phyloP scores from a whole-genome alignment of 495 filamentous ascomycete genomes.

The Podospora pseudoanserina region DNA sequence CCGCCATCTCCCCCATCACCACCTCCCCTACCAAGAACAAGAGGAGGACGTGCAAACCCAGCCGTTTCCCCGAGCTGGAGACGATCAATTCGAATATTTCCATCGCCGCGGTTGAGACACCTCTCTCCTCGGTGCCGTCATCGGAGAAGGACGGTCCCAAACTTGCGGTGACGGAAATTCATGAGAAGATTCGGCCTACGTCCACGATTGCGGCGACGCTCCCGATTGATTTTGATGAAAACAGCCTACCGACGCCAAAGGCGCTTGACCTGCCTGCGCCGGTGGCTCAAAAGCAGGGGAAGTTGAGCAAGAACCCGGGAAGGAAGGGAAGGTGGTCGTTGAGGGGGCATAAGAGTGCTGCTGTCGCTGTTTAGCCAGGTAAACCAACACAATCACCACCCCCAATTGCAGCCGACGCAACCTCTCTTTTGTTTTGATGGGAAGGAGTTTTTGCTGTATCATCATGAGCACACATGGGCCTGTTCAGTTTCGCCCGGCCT shows the following conservation, averaged over 20 bases:
- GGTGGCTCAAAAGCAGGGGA: constrained; percentile 18
- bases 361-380: constrained; percentile 20
- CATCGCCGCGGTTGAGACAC: constrained; percentile 9
- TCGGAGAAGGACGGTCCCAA: neutral
- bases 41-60: constrained; percentile 15
- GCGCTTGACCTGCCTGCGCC: constrained; percentile 9
- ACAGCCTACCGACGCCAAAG: constrained; percentile 16
- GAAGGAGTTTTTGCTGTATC: no score
- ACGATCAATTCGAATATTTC: constrained; percentile 27
- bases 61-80: constrained; percentile 24
- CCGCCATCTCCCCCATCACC: neutral
- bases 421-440: neutral
- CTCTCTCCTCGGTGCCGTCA: neutral
- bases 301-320: constrained; percentile 25
- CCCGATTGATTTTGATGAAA: constrained; percentile 24
- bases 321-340: constrained; percentile 31
- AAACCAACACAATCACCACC: neutral
- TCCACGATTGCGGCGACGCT: constrained; percentile 8
- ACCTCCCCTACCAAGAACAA: constrained; percentile 8
- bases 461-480: neutral
- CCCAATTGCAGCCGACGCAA: neutral
- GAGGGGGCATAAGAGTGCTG: constrained; percentile 22
- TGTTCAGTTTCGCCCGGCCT: no score
- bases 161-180: neutral
- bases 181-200: constrained; percentile 14